Conservation (phyloP, 2,329 filamentous ascomycete species). For the Zarea fungicola region DNA sequence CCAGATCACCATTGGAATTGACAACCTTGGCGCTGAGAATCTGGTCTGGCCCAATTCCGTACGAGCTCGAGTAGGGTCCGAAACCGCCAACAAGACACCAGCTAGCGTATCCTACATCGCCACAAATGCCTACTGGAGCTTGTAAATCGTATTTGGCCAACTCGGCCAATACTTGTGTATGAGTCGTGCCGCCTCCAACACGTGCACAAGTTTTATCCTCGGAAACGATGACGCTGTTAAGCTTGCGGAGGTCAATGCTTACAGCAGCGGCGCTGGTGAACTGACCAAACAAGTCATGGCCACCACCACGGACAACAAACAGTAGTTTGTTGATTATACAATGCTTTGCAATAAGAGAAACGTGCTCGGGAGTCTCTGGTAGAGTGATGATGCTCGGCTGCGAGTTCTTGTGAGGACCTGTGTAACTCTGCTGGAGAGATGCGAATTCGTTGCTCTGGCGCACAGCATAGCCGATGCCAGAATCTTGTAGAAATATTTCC, state of each 20-base stretch:
- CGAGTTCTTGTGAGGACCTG: neutral
- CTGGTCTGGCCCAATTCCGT: conserved; percentile 31
- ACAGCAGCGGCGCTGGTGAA: conserved; percentile 5
- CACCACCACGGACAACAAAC: conserved; percentile 10
- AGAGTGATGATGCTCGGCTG: neutral
- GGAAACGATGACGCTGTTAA: conserved; percentile 7
- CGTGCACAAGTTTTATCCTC: neutral
- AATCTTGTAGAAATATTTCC: no score
- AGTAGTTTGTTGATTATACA: neutral
- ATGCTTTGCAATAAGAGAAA: neutral
- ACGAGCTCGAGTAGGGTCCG: conserved; percentile 22
- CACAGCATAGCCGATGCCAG: no score
- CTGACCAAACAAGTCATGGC: conserved; percentile 11
- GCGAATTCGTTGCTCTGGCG: no score
- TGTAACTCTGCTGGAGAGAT: neutral
- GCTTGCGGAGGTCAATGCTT: conserved; percentile 10
- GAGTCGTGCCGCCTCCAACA: conserved; percentile 9
- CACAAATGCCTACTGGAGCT: conserved; percentile 16
- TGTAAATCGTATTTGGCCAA: conserved; percentile 9
- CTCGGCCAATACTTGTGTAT: neutral
- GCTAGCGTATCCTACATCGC: conserved; percentile 27
- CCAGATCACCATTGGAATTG: conserved; percentile 21
- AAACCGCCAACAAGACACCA: conserved; percentile 32
- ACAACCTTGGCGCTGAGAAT: conserved; percentile 28
- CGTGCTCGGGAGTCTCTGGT: neutral